These are phyloP conservation scores for Eutrema yunnanense DNA, from an alignment of 345 rosid genomes.

Conservation along the genomic window DNA sequence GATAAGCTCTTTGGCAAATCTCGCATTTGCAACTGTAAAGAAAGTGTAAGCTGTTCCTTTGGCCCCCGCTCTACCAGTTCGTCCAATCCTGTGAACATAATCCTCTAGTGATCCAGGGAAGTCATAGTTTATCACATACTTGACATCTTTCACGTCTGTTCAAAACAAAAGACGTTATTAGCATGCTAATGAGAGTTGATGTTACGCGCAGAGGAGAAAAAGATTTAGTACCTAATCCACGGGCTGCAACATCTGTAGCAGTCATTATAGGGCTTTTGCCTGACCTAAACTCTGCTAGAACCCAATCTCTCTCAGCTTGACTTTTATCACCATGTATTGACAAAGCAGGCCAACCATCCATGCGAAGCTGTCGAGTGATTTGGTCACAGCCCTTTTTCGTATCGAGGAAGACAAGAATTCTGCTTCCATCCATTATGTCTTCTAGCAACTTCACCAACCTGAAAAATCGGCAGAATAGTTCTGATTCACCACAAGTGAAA, in stretches of 20 bases:
- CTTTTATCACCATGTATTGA: slow-evolving; percentile 99
- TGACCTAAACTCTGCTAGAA: slow-evolving; percentile 92
- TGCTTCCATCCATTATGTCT: slow-evolving; percentile 99
- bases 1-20: slow-evolving; percentile 89
- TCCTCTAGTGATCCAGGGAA: slow-evolving; percentile 99
- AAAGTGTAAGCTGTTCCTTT: slow-evolving; percentile 98
- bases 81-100: slow-evolving; percentile 95
- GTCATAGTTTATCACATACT: slow-evolving; percentile 93
- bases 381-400: slow-evolving; percentile 99
- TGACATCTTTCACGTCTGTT: slow-evolving; percentile 96
- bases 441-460: slow-evolving; percentile 94
- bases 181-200: neutral
- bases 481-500: neutral
- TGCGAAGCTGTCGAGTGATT: slow-evolving; percentile 94
- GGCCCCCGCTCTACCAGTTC: slow-evolving; percentile 99
- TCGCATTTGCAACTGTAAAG: slow-evolving; percentile 95
- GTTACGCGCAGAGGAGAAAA: neutral
- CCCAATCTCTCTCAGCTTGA: slow-evolving; percentile 99
- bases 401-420: slow-evolving; percentile 90
- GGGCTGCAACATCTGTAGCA: slow-evolving; percentile 99
- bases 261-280: slow-evolving; percentile 99
- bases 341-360: slow-evolving; percentile 99
- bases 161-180: slow-evolving; percentile 16
- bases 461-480: slow-evolving; percentile 2
- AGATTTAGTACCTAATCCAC: slow-evolving; percentile 73